These are phyloP conservation scores for Cichorium intybus DNA, from an alignment of 140 eudicot species.

Conservation along the genomic window DNA sequence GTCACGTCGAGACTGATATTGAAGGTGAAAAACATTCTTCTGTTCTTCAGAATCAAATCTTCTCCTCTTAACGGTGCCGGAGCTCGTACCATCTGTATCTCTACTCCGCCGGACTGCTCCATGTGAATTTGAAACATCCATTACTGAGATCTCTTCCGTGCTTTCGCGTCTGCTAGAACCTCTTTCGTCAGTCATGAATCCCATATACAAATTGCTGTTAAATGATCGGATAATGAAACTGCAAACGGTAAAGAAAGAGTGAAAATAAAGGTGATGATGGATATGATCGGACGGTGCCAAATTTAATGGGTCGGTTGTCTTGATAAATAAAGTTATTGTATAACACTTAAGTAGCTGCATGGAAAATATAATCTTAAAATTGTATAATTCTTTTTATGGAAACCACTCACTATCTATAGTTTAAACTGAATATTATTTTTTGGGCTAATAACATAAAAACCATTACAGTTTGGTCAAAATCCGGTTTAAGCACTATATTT, in stretches of 20 bases:
- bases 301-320: constrained; percentile 30
- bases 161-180: constrained; percentile 13
- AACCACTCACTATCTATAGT: too few species aligned
- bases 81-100: constrained; percentile 36
- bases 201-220: neutral
- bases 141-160: constrained; percentile 5
- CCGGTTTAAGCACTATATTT: too few species aligned
- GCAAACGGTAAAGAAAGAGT: constrained; percentile 13
- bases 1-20: constrained; percentile 14
- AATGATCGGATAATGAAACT: constrained; percentile 8
- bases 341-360: neutral
- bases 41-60: constrained; percentile 24
- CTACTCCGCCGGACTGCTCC: constrained; percentile 13
- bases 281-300: constrained; percentile 53
- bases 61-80: constrained; percentile 38
- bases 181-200: constrained; percentile 27
- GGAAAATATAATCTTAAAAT: neutral
- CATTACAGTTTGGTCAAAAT: too few species aligned
- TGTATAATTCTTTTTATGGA: too few species aligned
- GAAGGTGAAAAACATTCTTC: constrained; percentile 14
- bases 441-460: too few species aligned
- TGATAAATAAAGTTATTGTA: neutral
- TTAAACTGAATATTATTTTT: too few species aligned
- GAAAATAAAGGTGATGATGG: constrained; percentile 34
- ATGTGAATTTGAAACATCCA: constrained; percentile 20